phyloP scores from a whole-genome alignment of 192 early-diverging fungal genomes.

The Umbelopsis sp. region DNA sequence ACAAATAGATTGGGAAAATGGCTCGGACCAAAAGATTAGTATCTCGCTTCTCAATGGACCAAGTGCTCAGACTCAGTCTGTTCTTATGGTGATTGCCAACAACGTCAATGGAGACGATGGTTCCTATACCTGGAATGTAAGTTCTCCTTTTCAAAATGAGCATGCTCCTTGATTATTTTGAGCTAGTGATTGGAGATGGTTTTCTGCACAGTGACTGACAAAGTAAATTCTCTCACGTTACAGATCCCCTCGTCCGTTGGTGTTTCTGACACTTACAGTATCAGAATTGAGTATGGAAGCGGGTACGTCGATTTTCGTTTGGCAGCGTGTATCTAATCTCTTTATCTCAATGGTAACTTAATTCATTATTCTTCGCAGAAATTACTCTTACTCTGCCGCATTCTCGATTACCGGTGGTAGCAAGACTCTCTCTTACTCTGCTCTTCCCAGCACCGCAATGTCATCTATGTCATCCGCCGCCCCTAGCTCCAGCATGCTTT shows the following conservation, averaged over 20 bases:
- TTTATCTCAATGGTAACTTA: neutral
- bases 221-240: too few species aligned
- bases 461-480: neutral
- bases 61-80: neutral
- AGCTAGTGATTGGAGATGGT: too few species aligned
- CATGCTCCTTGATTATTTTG: neutral
- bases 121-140: constrained; percentile 22
- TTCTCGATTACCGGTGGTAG: constrained; percentile 3
- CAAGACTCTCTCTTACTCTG: constrained; percentile 14
- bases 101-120: constrained; percentile 17
- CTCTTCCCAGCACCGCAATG: neutral
- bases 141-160: neutral
- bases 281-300: constrained; percentile 13
- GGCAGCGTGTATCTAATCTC: too few species aligned
- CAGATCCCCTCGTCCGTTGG: constrained; percentile 14
- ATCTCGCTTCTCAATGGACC: constrained; percentile 22
- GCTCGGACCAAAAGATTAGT: neutral
- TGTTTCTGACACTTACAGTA: constrained; percentile 1
- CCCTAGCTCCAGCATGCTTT: neutral
- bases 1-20: constrained; percentile 15
- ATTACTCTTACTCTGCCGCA: constrained; percentile 16
- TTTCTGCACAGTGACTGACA: too few species aligned
- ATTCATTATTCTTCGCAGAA: neutral
- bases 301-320: neutral
- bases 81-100: neutral